Conservation (phyloP, 805 yeast species). For the Torulaspora delbrueckii region DNA sequence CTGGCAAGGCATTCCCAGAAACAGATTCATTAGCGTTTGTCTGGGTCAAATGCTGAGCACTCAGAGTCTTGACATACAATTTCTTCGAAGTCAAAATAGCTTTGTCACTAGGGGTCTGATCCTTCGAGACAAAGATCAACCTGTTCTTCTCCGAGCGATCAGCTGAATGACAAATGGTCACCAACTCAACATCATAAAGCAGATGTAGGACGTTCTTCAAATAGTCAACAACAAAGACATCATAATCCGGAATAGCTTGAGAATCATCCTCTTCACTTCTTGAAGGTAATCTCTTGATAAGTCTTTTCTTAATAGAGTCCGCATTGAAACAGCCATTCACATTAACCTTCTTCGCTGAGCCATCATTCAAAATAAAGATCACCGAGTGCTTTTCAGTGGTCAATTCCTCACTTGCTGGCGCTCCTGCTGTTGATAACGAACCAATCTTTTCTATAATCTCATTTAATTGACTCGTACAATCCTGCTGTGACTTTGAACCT, state of each 20-base stretch:
- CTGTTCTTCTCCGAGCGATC: constrained; percentile 68
- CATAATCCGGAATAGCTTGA: constrained; percentile 41
- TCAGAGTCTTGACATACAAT: constrained; percentile 34
- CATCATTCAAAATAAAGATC: constrained; percentile 71
- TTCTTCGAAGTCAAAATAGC: constrained; percentile 55
- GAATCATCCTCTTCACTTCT: constrained; percentile 29
- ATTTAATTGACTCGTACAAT: constrained; percentile 15
- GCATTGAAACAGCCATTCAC: constrained; percentile 79
- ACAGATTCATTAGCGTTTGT: constrained; percentile 1
- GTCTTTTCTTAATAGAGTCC: constrained; percentile 65
- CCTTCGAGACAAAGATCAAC: constrained; percentile 58
- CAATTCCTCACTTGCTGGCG: constrained; percentile 26
- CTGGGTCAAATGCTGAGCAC: constrained; percentile 16
- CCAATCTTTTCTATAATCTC: constrained; percentile 25
- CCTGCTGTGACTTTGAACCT: constrained; percentile 15
- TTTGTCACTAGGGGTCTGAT: constrained; percentile 56
- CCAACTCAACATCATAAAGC: constrained; percentile 72
- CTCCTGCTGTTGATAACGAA: constrained; percentile 18
- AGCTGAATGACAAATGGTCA: constrained; percentile 73
- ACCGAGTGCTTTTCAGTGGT: constrained; percentile 42
- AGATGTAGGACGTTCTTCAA: constrained; percentile 40
- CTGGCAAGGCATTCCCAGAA: constrained; percentile 17
- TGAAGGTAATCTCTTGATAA: constrained; percentile 48
- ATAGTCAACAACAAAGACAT: constrained; percentile 53
- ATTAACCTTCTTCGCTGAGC: constrained; percentile 61